Evolutionary conservation across 257 asterid species (phyloP).

Genomic region (Cynanchum wilfordii): DNA sequence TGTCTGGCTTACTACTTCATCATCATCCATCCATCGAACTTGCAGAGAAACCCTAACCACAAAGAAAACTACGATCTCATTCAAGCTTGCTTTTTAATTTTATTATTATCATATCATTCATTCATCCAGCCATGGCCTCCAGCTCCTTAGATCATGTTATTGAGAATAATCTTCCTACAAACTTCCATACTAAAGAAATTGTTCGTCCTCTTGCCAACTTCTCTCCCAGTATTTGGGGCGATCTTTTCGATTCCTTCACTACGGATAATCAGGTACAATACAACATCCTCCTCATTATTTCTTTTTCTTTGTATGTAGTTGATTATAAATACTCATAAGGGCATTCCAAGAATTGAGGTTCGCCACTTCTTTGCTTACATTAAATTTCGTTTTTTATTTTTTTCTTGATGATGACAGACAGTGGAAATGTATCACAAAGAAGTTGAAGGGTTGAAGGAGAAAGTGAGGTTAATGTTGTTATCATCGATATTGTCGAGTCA

Average conservation of each 20-base stretch:
- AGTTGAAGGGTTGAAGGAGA: conserved; percentile 28
- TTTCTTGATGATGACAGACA: not conserved
- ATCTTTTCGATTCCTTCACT: not conserved
- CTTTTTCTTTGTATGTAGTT: too few species aligned
- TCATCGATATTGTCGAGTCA: too few species aligned
- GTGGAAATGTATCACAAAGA: conserved; percentile 3
- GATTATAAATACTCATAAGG: too few species aligned
- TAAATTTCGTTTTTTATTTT: too few species aligned
- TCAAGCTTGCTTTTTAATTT: too few species aligned
- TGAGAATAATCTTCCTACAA: not conserved
- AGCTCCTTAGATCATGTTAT: not conserved
- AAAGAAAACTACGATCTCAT: too few species aligned
- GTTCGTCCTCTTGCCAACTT: not conserved
- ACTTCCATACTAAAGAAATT: not conserved
- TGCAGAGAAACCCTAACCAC: too few species aligned
- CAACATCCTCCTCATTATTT: too few species aligned
- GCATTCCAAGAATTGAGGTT: conserved; percentile 34
- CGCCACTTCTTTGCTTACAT: too few species aligned
- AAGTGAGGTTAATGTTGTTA: conserved; percentile 11
- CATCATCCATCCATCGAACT: too few species aligned
- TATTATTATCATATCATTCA: too few species aligned
- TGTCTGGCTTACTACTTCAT: too few species aligned
- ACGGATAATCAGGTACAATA: not conserved
- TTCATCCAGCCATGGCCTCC: not conserved
- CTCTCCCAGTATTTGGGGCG: not conserved